A percentile compares a stretch with the other conserved stretches of the same genome.
Evolutionary conservation across 2,329 filamentous ascomycete species (phyloP).

Genomic region (Exophiala sideris): DNA sequence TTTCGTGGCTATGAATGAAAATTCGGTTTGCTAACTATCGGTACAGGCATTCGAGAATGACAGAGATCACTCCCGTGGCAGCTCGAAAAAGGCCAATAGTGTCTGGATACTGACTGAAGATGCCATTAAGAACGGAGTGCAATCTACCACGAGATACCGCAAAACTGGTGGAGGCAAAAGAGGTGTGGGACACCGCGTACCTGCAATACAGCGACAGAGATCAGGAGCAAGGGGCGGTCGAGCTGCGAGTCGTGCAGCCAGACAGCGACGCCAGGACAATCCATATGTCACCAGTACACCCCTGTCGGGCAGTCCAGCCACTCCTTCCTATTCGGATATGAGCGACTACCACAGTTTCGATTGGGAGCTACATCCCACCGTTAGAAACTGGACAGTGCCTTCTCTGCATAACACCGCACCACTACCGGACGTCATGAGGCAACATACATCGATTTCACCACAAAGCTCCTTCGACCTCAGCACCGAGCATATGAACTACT

Average conservation of each 20-base stretch:
- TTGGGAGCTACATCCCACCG: constrained; percentile 4
- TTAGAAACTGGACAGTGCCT: constrained; percentile 18
- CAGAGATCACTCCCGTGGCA: constrained; percentile 42
- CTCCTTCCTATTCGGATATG: constrained; percentile 18
- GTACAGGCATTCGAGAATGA: constrained; percentile 37
- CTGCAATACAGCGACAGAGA: constrained; percentile 39
- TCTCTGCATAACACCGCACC: constrained; percentile 8
- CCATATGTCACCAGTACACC: constrained; percentile 6
- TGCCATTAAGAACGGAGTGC: constrained; percentile 68
- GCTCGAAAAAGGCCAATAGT: constrained; percentile 62
- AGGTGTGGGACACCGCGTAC: constrained; percentile 35
- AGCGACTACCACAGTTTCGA: constrained; percentile 19
- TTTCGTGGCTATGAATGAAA: constrained; percentile 22
- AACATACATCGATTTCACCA: constrained; percentile 7
- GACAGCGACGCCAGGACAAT: constrained; percentile 21
- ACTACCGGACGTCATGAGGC: constrained; percentile 9
- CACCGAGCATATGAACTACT: constrained; percentile 1
- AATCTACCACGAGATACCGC: constrained; percentile 80
- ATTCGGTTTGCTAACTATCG: constrained; percentile 16
- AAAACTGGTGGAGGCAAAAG: constrained; percentile 40
- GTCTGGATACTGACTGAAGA: constrained; percentile 74
- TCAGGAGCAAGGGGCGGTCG: constrained; percentile 43
- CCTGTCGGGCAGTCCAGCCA: constrained; percentile 12
- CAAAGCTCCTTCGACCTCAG: constrained; percentile 6
- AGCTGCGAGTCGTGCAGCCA: constrained; percentile 36